These are phyloP conservation scores for Cordyceps tenuipes DNA, from an alignment of 2,329 filamentous ascomycete genomes.

Conservation along the genomic window DNA sequence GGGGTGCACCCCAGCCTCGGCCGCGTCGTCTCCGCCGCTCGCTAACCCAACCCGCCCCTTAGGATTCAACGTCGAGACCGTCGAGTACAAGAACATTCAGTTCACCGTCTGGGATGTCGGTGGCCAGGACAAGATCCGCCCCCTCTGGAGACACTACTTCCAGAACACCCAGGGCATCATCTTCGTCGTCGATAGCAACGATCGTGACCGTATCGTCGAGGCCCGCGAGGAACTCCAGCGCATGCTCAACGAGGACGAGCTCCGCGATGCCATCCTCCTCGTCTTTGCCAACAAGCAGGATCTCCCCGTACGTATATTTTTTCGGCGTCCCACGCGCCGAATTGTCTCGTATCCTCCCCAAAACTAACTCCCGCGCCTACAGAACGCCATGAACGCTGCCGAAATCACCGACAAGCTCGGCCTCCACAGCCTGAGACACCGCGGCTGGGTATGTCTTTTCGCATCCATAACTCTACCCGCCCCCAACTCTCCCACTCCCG, in stretches of 20 bases:
- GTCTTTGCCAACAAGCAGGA: constrained; percentile 99
- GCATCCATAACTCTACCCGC: neutral
- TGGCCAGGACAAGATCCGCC: constrained; percentile 99
- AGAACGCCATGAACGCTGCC: constrained; percentile 99
- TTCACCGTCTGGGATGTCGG: constrained; percentile 99
- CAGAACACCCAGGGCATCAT: constrained; percentile 99
- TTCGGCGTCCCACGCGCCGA: constrained; percentile 2
- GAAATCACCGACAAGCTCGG: constrained; percentile 99
- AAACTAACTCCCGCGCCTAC: constrained; percentile 17
- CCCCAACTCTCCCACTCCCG: neutral
- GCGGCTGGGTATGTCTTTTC: constrained; percentile 80
- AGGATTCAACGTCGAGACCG: constrained; percentile 99
- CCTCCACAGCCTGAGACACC: constrained; percentile 96
- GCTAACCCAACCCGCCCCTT: neutral
- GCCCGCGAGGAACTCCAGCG: constrained; percentile 92
- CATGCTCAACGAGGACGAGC: constrained; percentile 98
- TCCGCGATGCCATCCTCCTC: constrained; percentile 90
- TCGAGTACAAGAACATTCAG: constrained; percentile 99
- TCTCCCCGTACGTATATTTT: constrained; percentile 66
- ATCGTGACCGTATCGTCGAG: constrained; percentile 96
- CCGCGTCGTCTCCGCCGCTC: neutral
- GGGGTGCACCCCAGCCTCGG: neutral
- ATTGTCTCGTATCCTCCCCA: constrained; percentile 6
- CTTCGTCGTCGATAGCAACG: constrained; percentile 98
- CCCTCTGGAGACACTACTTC: constrained; percentile 99